Percentiles rank a stretch among this genome's conserved stretches.
phyloP scores from a whole-genome alignment of 805 yeast species.

The Saccharomycopsis schoenii region DNA sequence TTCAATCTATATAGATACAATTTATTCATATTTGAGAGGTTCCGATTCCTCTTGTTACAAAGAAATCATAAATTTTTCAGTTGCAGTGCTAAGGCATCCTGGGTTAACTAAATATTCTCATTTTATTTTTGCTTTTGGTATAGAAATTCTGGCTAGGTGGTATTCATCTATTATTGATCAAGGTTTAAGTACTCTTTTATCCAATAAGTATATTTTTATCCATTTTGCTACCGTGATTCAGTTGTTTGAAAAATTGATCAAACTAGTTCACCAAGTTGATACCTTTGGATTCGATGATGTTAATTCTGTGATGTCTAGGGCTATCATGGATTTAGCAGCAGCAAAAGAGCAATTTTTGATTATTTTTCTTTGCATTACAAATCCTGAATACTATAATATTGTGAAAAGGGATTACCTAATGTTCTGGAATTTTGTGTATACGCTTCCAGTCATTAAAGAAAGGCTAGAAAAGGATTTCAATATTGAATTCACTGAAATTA shows the following conservation, averaged over 20 bases:
- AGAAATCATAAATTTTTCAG: neutral
- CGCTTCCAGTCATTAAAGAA: neutral
- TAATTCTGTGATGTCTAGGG: conserved; percentile 6
- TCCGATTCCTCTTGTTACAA: neutral
- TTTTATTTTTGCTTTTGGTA: neutral
- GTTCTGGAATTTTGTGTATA: neutral
- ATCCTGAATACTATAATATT: neutral
- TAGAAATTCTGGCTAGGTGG: neutral
- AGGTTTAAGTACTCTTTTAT: neutral
- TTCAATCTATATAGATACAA: neutral
- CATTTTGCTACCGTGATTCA: neutral
- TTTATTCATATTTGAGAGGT: neutral
- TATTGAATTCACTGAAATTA: conserved; percentile 30
- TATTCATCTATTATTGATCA: neutral
- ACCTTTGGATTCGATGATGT: neutral
- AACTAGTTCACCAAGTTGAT: neutral
- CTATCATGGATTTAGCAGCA: neutral
- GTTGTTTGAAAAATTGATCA: neutral
- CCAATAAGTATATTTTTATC: neutral
- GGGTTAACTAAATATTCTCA: neutral
- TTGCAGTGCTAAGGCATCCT: neutral
- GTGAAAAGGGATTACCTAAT: neutral
- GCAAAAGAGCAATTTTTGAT: neutral
- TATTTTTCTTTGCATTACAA: neutral
- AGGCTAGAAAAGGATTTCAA: conserved; percentile 21